A percentile compares a stretch with the other conserved stretches of the same genome.
These are phyloP conservation scores for Hypholoma sublateritium DNA, from an alignment of 768 basidiomycete genomes.

Conservation along the genomic window DNA sequence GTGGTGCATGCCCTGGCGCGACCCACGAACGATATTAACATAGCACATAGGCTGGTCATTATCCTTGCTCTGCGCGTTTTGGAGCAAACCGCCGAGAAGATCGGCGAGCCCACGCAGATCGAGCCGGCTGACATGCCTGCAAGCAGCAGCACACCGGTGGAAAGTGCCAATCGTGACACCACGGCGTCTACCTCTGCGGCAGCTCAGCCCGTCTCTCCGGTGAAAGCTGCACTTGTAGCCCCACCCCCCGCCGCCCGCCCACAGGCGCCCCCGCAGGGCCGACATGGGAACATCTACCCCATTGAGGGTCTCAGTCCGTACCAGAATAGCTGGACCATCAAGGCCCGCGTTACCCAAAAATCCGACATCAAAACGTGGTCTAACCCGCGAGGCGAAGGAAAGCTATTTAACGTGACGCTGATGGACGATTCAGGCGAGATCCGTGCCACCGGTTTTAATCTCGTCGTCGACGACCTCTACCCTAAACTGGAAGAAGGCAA, in stretches of 20 bases:
- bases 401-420: slow-evolving; percentile 87
- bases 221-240: slow-evolving; percentile 13
- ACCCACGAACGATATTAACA: slow-evolving; percentile 3
- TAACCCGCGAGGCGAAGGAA: slow-evolving; percentile 89
- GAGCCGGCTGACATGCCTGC: slow-evolving; percentile 24
- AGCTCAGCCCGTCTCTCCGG: slow-evolving; percentile 16
- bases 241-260: slow-evolving; percentile 15
- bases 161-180: slow-evolving; percentile 6
- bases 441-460: slow-evolving; percentile 88
- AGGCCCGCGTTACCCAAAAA: slow-evolving; percentile 89
- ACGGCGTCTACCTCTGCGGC: slow-evolving; percentile 24
- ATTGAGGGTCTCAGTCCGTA: slow-evolving; percentile 96
- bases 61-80: slow-evolving; percentile 67
- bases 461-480: slow-evolving; percentile 78
- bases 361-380: slow-evolving; percentile 89
- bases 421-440: slow-evolving; percentile 97
- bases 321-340: slow-evolving; percentile 99
- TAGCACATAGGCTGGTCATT: slow-evolving; percentile 69
- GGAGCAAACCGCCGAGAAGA: slow-evolving; percentile 58
- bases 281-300: slow-evolving; percentile 52
- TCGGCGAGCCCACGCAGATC: slow-evolving; percentile 57
- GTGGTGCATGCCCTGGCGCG: slow-evolving; percentile 6
- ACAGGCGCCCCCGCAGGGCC: slow-evolving; percentile 24
- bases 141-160: slow-evolving; percentile 27
- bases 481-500: slow-evolving; percentile 88